Conservation (phyloP, 768 basidiomycete species). For the Coprinopsis strossmayeri region DNA sequence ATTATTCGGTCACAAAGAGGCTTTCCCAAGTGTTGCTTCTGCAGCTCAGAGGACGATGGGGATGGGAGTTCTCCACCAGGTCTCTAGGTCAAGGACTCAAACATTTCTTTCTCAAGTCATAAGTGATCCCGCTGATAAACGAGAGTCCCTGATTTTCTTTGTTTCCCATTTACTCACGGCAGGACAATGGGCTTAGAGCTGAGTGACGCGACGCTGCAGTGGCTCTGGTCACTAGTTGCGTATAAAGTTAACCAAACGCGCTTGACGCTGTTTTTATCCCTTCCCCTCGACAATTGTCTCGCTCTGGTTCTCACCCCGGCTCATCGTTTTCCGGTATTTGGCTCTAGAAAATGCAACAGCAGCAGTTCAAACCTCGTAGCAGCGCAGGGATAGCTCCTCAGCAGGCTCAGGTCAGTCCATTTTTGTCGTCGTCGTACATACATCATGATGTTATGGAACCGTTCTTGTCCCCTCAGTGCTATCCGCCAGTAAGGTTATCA, state of each 20-base stretch:
- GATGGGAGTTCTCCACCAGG: no score
- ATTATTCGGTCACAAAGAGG: background rate
- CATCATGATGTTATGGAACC: constrained; percentile 5
- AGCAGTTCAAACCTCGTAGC: constrained; percentile 37
- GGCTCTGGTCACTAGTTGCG: background rate
- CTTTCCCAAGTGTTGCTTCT: background rate
- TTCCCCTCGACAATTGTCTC: no score
- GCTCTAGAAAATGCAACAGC: constrained; percentile 39
- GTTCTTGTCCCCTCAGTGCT: background rate
- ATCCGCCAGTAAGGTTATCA: constrained; percentile 14
- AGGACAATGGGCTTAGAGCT: background rate
- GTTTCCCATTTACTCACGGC: no score
- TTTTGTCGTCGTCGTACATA: constrained; percentile 10
- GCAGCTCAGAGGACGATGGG: background rate
- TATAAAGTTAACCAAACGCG: background rate
- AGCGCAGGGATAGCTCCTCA: constrained; percentile 31
- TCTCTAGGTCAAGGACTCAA: no score
- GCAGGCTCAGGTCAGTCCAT: constrained; percentile 42
- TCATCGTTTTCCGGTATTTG: no score
- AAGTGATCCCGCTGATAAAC: no score
- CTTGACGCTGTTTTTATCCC: background rate
- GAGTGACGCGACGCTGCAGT: background rate
- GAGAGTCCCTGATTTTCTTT: no score
- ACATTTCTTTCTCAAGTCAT: no score
- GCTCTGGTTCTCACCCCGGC: no score